Conservation (phyloP, 2,329 filamentous ascomycete genomes). For the Coniella vitis region DNA sequence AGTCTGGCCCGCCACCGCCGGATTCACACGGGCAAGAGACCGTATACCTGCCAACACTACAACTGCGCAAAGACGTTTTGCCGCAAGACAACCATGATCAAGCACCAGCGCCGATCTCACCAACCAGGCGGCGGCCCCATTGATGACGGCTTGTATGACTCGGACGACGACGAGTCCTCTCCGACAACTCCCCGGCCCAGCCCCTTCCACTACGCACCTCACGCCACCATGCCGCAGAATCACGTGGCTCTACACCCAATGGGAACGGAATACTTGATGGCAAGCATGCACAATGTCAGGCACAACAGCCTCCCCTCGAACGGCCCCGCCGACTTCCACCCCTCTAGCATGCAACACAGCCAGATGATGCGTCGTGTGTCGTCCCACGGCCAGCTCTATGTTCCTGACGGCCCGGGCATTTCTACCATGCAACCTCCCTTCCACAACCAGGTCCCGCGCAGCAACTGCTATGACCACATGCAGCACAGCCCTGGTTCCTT, state of each 20-base stretch:
- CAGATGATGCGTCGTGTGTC: constrained; percentile 37
- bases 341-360: constrained; percentile 4
- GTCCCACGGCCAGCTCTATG: constrained; percentile 43
- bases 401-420: constrained; percentile 55
- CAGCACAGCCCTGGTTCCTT: constrained; percentile 54
- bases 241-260: constrained; percentile 4
- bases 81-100: constrained; percentile 65
- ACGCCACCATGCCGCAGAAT: constrained; percentile 5
- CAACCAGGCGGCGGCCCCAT: constrained; percentile 50
- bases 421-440: constrained; percentile 51
- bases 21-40: constrained; percentile 61
- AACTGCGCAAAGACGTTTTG: constrained; percentile 64
- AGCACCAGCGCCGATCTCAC: constrained; percentile 57
- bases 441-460: constrained; percentile 8
- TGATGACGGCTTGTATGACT: constrained; percentile 46
- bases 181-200: constrained; percentile 45
- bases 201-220: background rate
- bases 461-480: constrained; percentile 43
- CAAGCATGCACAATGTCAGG: constrained; percentile 34
- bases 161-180: constrained; percentile 52
- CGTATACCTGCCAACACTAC: constrained; percentile 55
- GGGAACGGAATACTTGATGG: constrained; percentile 38
- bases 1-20: constrained; percentile 58
- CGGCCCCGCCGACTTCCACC: constrained; percentile 20
- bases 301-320: constrained; percentile 41